phyloP scores from a whole-genome alignment of 2,329 filamentous ascomycete genomes.

The Aaosphaeria arxii region DNA sequence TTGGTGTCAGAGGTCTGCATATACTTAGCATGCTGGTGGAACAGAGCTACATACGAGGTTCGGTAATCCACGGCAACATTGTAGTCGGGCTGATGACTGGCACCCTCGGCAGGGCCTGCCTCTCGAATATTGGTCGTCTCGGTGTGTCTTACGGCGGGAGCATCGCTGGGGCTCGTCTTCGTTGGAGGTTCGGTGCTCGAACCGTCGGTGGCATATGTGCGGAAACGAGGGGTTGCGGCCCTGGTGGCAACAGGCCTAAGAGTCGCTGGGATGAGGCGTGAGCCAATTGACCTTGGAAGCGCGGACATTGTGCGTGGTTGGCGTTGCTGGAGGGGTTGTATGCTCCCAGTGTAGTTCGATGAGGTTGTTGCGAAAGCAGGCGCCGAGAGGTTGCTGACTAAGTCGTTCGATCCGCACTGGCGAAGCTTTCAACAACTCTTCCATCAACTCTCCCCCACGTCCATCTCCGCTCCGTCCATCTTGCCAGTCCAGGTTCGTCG shows the following conservation, averaged over 20 bases:
- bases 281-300: constrained; percentile 39
- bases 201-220: constrained; percentile 25
- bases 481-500: constrained; percentile 34
- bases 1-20: background rate
- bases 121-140: constrained; percentile 52
- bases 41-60: constrained; percentile 69
- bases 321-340: background rate
- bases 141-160: constrained; percentile 31
- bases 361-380: constrained; percentile 18
- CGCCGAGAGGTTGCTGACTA: background rate
- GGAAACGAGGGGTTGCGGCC: constrained; percentile 22
- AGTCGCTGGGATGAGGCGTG: constrained; percentile 37
- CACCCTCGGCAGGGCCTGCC: constrained; percentile 49
- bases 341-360: constrained; percentile 18
- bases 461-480: constrained; percentile 33
- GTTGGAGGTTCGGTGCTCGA: constrained; percentile 12
- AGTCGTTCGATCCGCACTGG: constrained; percentile 16
- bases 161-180: constrained; percentile 35
- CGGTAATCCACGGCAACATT: constrained; percentile 78
- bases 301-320: constrained; percentile 37
- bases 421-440: constrained; percentile 28
- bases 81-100: constrained; percentile 76
- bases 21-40: background rate
- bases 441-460: constrained; percentile 22
- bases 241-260: constrained; percentile 23